Evolutionary conservation across 73 alveolate species (phyloP), one percentile per base, ranked within the genome.

Genomic region (Urostyla sp.): DNA sequence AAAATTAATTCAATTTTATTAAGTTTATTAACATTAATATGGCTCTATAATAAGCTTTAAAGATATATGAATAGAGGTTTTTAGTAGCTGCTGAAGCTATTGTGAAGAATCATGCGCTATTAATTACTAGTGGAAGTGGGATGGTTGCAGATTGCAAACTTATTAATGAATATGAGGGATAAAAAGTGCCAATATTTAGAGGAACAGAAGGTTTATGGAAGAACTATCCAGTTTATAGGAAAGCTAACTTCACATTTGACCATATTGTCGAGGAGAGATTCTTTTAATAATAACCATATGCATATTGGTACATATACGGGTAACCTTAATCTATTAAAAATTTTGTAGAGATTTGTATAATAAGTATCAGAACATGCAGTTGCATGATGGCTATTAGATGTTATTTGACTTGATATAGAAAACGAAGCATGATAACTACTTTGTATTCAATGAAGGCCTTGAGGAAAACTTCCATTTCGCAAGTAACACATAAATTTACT

Each of bases 281-380:
- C 24, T 69, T 46, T 23, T 20, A 15, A 7, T 5, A 20, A 10
- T 2, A 69, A 20, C 83, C 83, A 6, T 20, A 53, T 1, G 13
- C 16, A 0, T 69, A 27, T 45, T 69, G 83, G 83, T 69, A 69
- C 48, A 38, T 48, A 49, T 69, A 69, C 48, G 83, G 83, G 48
- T 43, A 48, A 27, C 24, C 10, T 40, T 50, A 50, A 59, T 23
- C n/a, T 35, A 24, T 13, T 34, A 34, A 15, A 59, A 13, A 44
- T 35, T 6, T 59, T 59, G 20, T 23, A 59, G 77, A 35, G 77
- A 59, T 69, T 23, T 45, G 10, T 49, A 6, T 34, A 69, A 69
- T 23, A 8, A 49, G 35, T 36, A n/a, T 6, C 48, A 49, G 40
- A 49, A 23, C 48, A 36, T 24, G 2, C 16, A 13, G 53, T 54